These are phyloP conservation scores for Magnolia sinica DNA, from an alignment of 164 flowering plant species.

Conservation along the genomic window DNA sequence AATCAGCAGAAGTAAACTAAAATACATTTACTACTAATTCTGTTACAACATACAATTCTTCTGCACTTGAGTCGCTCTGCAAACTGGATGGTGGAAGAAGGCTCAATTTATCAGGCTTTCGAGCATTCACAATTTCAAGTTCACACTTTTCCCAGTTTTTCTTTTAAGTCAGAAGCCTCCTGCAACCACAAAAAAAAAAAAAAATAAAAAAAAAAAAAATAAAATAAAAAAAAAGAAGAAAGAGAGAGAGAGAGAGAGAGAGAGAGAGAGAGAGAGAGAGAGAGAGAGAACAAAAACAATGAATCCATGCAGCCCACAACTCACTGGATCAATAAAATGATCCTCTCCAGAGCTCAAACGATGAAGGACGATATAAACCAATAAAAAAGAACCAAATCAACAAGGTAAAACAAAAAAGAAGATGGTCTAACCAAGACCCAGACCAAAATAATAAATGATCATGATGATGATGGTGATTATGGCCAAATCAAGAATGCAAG, in stretches of 20 bases:
- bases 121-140: constrained; percentile 54
- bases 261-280: too few species aligned
- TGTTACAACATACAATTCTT: constrained; percentile 38
- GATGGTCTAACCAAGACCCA: too few species aligned
- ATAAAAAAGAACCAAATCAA: too few species aligned
- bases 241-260: too few species aligned
- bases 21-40: neutral
- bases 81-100: constrained; percentile 52
- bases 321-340: neutral
- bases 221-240: too few species aligned
- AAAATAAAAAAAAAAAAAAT: too few species aligned
- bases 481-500: too few species aligned
- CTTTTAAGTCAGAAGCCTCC: constrained; percentile 59
- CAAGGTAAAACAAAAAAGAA: too few species aligned
- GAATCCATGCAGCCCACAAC: neutral
- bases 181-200: constrained; percentile 19
- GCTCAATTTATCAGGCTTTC: constrained; percentile 56
- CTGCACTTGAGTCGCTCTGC: constrained; percentile 6
- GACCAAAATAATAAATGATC: too few species aligned
- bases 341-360: neutral
- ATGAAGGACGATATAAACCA: too few species aligned
- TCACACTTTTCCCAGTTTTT: constrained; percentile 61
- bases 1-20: too few species aligned
- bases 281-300: neutral
- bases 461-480: too few species aligned